Conservation (phyloP, 139 green algal species). For the Chlamydomonas sphaeroides region DNA sequence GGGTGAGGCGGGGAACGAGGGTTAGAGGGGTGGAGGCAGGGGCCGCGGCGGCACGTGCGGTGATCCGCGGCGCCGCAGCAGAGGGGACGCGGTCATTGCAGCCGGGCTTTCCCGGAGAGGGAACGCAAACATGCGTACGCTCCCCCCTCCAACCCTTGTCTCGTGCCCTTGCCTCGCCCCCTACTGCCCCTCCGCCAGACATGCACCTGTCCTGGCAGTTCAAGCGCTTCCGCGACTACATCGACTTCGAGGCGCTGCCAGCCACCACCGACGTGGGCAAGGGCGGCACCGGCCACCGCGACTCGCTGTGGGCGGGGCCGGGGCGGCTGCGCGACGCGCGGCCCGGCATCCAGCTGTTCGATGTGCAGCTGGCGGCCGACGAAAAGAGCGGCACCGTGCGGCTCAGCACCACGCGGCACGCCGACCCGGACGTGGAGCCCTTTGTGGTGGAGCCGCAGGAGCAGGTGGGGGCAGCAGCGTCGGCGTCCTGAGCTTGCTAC, state of each 20-base stretch:
- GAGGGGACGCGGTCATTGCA: no score
- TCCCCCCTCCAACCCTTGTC: no score
- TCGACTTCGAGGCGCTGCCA: slow-evolving; percentile 29
- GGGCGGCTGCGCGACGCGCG: slow-evolving; percentile 29
- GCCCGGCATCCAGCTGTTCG: slow-evolving; percentile 31
- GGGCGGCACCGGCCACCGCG: slow-evolving; percentile 5
- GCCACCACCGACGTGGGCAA: slow-evolving; percentile 29
- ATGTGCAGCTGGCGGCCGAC: slow-evolving; percentile 39
- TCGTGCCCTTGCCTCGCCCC: neutral
- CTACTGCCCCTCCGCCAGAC: slow-evolving; percentile 18
- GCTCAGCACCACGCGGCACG: slow-evolving; percentile 12
- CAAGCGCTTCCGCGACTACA: slow-evolving; percentile 40
- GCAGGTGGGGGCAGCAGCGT: neutral
- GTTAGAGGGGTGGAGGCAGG: no score
- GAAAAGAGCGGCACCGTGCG: neutral
- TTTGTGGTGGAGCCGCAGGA: slow-evolving; percentile 14
- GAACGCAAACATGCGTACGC: no score
- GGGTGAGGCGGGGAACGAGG: no score
- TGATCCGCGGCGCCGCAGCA: no score
- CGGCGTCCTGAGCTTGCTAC: no score
- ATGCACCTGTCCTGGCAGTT: slow-evolving; percentile 56
- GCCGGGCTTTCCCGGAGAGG: no score
- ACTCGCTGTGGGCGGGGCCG: neutral
- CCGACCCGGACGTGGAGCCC: neutral
- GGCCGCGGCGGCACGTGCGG: no score